These are phyloP conservation scores for Diaporthe ampelina DNA, from an alignment of 2,329 filamentous ascomycete genomes.

Conservation along the genomic window DNA sequence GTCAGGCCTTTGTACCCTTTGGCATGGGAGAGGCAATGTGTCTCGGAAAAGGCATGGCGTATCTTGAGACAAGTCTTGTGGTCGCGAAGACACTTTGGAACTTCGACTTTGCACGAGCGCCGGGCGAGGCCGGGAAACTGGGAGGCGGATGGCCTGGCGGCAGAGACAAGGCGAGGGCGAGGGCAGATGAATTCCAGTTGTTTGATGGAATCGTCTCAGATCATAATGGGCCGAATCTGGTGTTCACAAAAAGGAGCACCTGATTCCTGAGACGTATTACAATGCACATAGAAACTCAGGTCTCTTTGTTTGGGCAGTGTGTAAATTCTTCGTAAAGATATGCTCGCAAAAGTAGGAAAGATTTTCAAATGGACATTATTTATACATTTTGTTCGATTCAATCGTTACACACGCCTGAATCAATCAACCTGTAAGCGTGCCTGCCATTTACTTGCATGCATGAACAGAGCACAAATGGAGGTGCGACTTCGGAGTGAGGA, in stretches of 20 bases:
- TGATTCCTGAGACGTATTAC: too few species aligned
- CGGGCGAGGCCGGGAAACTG: background rate
- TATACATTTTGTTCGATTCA: too few species aligned
- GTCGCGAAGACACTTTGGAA: constrained; percentile 43
- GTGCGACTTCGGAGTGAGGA: too few species aligned
- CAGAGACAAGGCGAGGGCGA: background rate
- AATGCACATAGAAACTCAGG: too few species aligned
- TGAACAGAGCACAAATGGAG: too few species aligned
- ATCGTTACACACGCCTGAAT: too few species aligned
- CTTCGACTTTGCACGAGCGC: constrained; percentile 38
- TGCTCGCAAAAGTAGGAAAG: too few species aligned
- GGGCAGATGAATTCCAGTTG: constrained; percentile 18
- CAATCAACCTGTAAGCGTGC: too few species aligned
- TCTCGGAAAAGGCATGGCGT: constrained; percentile 49
- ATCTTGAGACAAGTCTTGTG: constrained; percentile 43
- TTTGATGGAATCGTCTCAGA: constrained; percentile 7
- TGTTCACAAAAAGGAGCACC: background rate
- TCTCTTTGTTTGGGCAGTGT: too few species aligned
- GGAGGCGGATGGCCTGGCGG: background rate
- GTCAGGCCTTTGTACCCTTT: constrained; percentile 51
- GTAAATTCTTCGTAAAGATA: too few species aligned
- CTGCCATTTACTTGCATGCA: too few species aligned
- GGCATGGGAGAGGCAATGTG: constrained; percentile 53
- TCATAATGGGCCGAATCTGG: constrained; percentile 4
- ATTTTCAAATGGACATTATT: too few species aligned